Percentiles rank a stretch among this genome's conserved stretches.
phyloP scores from a whole-genome alignment of 768 basidiomycete species.

The Leccinellum rugosiceps region DNA sequence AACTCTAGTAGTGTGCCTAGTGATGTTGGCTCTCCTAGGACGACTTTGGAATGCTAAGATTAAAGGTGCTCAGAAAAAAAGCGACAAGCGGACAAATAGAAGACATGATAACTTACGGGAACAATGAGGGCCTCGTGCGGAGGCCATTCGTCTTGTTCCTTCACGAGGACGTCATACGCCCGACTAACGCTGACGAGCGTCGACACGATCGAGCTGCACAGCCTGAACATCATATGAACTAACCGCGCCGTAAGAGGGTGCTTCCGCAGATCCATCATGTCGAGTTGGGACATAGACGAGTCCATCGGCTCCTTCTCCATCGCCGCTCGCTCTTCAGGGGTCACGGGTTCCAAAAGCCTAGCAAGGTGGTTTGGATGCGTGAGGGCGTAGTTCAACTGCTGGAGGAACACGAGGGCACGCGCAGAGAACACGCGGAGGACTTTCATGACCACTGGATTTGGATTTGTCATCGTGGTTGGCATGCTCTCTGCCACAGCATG shows the following conservation, averaged over 20 bases:
- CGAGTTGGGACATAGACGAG: constrained; percentile 36
- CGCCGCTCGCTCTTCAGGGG: constrained; percentile 64
- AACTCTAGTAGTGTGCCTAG: constrained; percentile 86
- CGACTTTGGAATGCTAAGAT: constrained; percentile 77
- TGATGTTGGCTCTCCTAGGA: constrained; percentile 78
- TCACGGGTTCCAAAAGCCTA: constrained; percentile 75
- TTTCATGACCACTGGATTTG: constrained; percentile 50
- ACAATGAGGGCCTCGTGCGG: constrained; percentile 63
- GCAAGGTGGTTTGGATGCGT: constrained; percentile 89
- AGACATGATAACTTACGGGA: constrained; percentile 51
- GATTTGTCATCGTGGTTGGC: constrained; percentile 14
- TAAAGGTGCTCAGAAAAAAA: neutral
- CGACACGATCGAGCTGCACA: constrained; percentile 66
- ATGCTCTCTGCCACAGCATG: constrained; percentile 61
- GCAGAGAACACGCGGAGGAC: constrained; percentile 68
- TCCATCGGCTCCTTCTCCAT: constrained; percentile 58
- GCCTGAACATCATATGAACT: constrained; percentile 65
- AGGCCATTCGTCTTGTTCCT: constrained; percentile 70
- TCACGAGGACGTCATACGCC: constrained; percentile 63
- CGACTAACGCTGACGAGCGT: constrained; percentile 69
- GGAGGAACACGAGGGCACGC: constrained; percentile 69
- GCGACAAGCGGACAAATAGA: neutral
- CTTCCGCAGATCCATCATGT: constrained; percentile 58
- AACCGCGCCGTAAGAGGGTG: constrained; percentile 71
- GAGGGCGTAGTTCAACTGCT: constrained; percentile 86